These are phyloP conservation scores for Ganoderma lucidum DNA, from an alignment of 1,284 basidiomycete genomes.

Conservation along the genomic window DNA sequence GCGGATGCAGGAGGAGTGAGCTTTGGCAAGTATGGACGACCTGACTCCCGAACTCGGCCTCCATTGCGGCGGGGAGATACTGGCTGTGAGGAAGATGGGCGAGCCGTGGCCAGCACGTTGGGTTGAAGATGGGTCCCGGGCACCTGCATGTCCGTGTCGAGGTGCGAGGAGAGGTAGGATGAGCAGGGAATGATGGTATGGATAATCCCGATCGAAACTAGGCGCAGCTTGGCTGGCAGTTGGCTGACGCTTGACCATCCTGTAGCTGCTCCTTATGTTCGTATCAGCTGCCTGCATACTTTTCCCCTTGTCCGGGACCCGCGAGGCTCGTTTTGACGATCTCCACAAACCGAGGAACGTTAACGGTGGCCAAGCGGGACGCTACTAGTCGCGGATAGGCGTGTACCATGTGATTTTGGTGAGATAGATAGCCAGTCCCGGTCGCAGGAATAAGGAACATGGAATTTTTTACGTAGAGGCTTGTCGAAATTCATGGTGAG, in stretches of 20 bases:
- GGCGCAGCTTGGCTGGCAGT: neutral
- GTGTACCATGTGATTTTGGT: neutral
- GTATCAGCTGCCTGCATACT: neutral
- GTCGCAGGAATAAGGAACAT: no score
- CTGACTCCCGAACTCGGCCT: neutral
- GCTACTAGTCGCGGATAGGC: neutral
- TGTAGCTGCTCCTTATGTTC: neutral
- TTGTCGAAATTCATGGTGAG: neutral
- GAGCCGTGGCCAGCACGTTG: constrained; percentile 11
- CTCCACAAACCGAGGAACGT: neutral
- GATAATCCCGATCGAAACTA: neutral
- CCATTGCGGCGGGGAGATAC: neutral
- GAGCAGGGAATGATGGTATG: neutral
- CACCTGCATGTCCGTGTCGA: constrained; percentile 8
- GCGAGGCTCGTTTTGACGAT: neutral
- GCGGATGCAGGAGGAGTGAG: neutral
- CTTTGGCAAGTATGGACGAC: neutral
- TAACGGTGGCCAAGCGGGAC: no score
- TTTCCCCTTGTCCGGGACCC: neutral
- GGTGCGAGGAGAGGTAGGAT: neutral
- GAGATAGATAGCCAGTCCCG: no score
- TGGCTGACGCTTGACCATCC: neutral
- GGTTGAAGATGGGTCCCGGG: constrained; percentile 1
- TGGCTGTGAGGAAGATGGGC: constrained; percentile 5
- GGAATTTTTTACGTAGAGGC: neutral